Evolutionary conservation across 306 rosid species (phyloP).

Genomic region (Quercus robur): DNA sequence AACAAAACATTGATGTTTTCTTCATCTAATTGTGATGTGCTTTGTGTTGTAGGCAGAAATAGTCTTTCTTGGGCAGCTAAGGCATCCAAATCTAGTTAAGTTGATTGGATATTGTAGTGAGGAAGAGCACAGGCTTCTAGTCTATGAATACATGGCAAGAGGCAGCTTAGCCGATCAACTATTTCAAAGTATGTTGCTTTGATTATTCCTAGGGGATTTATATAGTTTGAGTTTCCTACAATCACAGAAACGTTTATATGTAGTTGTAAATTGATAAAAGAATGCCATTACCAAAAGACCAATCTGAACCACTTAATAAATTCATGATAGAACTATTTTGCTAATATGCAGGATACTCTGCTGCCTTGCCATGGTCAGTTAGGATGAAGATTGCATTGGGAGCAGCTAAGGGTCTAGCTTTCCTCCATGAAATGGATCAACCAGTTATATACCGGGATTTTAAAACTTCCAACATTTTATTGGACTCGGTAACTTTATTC

Average conservation of each 20-base stretch:
- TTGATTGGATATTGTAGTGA: slow-evolving; percentile 75
- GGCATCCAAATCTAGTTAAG: slow-evolving; percentile 77
- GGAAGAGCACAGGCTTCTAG: slow-evolving; percentile 71
- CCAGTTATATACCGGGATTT: slow-evolving; percentile 88
- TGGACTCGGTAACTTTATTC: slow-evolving; percentile 51
- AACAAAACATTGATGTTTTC: too few relatives aligned
- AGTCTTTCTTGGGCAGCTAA: slow-evolving; percentile 77
- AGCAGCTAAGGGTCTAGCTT: slow-evolving; percentile 73
- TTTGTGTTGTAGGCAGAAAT: slow-evolving; percentile 56
- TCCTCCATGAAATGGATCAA: slow-evolving; percentile 71
- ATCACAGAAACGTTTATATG: too few relatives aligned
- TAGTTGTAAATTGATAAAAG: too few relatives aligned
- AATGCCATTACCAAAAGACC: too few relatives aligned
- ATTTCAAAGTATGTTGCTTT: slow-evolving; percentile 53
- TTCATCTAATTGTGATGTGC: neutral
- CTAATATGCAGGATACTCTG: slow-evolving; percentile 50
- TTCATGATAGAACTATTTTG: too few relatives aligned
- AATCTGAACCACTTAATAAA: too few relatives aligned
- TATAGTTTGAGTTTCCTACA: too few relatives aligned
- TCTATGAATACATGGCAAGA: slow-evolving; percentile 71
- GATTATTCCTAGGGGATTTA: neutral
- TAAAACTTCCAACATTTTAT: slow-evolving; percentile 72
- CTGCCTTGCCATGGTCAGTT: slow-evolving; percentile 68
- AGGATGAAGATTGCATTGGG: slow-evolving; percentile 81
- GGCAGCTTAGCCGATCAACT: slow-evolving; percentile 75